A percentile compares a stretch with the other conserved stretches of the same genome.
Evolutionary conservation across 2,329 filamentous ascomycete species (phyloP).

Genomic region (Parastagonospora nodorum): DNA sequence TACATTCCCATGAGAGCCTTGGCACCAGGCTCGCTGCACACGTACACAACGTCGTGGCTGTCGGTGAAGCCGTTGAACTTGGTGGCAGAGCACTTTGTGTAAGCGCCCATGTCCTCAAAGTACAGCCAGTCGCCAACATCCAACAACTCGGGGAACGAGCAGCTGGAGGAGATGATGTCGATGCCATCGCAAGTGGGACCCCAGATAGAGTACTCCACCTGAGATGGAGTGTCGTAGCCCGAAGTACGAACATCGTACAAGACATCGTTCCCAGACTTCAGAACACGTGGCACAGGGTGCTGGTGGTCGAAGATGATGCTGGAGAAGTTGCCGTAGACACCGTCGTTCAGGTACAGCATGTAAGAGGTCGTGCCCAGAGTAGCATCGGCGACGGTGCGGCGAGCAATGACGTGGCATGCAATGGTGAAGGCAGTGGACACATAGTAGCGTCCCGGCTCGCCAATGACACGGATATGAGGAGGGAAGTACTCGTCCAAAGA

Average conservation of each 20-base stretch:
- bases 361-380: constrained; percentile 71
- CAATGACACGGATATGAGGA: constrained; percentile 81
- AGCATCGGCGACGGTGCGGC: constrained; percentile 81
- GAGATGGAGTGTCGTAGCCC: constrained; percentile 54
- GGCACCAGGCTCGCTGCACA: constrained; percentile 91
- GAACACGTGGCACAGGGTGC: constrained; percentile 80
- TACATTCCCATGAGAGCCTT: constrained; percentile 65
- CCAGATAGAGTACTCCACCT: constrained; percentile 92
- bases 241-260: constrained; percentile 55
- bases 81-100: constrained; percentile 97
- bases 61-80: constrained; percentile 97
- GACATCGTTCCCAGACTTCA: constrained; percentile 66
- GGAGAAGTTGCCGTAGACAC: constrained; percentile 97
- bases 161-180: constrained; percentile 86
- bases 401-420: constrained; percentile 93
- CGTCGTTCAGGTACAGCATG: constrained; percentile 98
- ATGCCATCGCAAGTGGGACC: constrained; percentile 98
- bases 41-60: constrained; percentile 89
- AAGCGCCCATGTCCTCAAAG: constrained; percentile 98
- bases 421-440: constrained; percentile 92
- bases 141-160: constrained; percentile 74
- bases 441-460: constrained; percentile 96
- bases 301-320: constrained; percentile 99
- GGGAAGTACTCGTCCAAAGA: constrained; percentile 91
- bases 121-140: constrained; percentile 98